Conservation (phyloP, 352 stramenopile genomes). For the Phytopythium cucurbitacearum region DNA sequence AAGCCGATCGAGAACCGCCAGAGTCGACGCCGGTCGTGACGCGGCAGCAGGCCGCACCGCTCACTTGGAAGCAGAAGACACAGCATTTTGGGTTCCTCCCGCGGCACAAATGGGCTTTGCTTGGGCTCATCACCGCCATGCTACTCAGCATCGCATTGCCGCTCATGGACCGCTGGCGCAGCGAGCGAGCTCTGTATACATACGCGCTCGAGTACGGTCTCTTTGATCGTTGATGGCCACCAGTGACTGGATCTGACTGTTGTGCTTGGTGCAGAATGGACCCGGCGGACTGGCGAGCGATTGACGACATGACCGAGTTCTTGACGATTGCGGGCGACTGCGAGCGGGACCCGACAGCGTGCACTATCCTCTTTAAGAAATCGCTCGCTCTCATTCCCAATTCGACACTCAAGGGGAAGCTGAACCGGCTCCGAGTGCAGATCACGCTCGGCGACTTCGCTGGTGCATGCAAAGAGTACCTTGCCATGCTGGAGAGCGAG, state of each 20-base stretch:
- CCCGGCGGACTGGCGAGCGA: conserved; percentile 47
- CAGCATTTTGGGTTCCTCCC: no score
- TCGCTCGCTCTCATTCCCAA: conserved; percentile 18
- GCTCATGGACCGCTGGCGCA: conserved; percentile 28
- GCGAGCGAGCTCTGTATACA: conserved; percentile 28
- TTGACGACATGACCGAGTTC: conserved; percentile 24
- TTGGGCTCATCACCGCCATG: conserved; percentile 9
- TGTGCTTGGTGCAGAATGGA: conserved; percentile 24
- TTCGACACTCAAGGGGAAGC: conserved; percentile 21
- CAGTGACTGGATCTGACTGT: background rate
- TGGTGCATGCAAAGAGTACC: conserved; percentile 17
- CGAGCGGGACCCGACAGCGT: conserved; percentile 8
- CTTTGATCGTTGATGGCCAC: background rate
- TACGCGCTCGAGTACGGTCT: conserved; percentile 24
- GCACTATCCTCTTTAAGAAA: conserved; percentile 13
- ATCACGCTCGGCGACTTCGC: conserved; percentile 9
- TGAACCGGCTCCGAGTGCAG: conserved; percentile 17
- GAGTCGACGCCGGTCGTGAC: background rate
- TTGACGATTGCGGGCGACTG: conserved; percentile 7
- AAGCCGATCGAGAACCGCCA: background rate
- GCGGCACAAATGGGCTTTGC: background rate
- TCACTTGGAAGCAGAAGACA: no score
- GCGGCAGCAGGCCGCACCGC: no score
- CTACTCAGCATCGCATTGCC: conserved; percentile 18
- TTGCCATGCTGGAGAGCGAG: conserved; percentile 7